Evolutionary conservation across 768 basidiomycete genomes (phyloP).

Genomic region (Naganishia randhawae): DNA sequence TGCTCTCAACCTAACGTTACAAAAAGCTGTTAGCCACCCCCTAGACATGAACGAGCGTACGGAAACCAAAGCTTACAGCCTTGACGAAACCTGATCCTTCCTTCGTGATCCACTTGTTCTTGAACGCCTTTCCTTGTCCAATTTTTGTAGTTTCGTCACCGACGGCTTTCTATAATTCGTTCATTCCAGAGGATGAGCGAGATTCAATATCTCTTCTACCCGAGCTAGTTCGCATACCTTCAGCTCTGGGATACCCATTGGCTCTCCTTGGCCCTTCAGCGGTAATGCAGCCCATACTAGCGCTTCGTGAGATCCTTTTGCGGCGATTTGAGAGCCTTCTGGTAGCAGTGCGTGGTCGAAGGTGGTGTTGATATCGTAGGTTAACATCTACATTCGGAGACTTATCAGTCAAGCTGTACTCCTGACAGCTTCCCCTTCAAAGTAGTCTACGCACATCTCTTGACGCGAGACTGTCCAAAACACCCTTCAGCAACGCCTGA

Average conservation of each 20-base stretch:
- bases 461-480: conserved; percentile 80
- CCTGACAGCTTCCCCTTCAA: conserved; percentile 35
- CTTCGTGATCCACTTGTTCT: conserved; percentile 93
- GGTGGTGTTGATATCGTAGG: conserved; percentile 66
- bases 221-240: conserved; percentile 55
- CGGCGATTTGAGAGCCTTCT: conserved; percentile 75
- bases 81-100: conserved; percentile 79
- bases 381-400: conserved; percentile 65
- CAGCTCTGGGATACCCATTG: conserved; percentile 65
- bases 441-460: conserved; percentile 62
- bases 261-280: conserved; percentile 63
- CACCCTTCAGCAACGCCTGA: conserved; percentile 80
- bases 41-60: not conserved
- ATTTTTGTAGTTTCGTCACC: conserved; percentile 87
- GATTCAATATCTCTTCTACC: not conserved
- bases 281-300: conserved; percentile 86
- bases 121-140: conserved; percentile 93
- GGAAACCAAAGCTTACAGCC: conserved; percentile 58
- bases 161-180: conserved; percentile 53
- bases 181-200: not conserved
- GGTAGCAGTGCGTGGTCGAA: conserved; percentile 68
- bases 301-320: conserved; percentile 87
- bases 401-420: not conserved
- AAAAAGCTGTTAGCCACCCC: not conserved
- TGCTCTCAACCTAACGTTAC: conserved; percentile 59